Evolutionary conservation across 176 grass and related monocot species (phyloP).

Genomic region (Dendrocalamus sinicus): DNA sequence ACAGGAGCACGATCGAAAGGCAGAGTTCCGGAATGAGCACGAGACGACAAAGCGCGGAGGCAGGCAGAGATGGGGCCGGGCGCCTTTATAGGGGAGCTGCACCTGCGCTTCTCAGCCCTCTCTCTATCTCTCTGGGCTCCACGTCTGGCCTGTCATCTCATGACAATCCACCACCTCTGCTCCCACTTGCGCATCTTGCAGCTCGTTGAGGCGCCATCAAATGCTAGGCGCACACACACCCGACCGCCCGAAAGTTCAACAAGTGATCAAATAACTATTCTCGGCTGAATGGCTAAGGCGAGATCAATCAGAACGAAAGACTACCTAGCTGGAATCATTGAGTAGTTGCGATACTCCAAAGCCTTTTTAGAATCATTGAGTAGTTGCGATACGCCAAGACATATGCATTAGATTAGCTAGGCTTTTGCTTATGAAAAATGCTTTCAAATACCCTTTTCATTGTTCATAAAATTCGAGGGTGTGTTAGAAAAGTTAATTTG

Average conservation of each 20-base stretch:
- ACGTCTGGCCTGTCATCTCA: constrained; percentile 38
- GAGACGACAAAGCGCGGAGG: constrained; percentile 32
- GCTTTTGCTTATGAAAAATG: too few relatives aligned
- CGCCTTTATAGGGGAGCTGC: constrained; percentile 44
- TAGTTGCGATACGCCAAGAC: too few relatives aligned
- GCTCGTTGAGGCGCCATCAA: neutral
- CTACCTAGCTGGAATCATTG: too few relatives aligned
- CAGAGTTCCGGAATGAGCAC: neutral
- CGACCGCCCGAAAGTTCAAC: too few relatives aligned
- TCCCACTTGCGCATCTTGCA: constrained; percentile 47
- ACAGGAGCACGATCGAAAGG: neutral
- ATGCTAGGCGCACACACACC: constrained; percentile 19
- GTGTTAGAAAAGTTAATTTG: neutral
- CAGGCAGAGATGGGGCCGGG: neutral
- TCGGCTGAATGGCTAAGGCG: too few relatives aligned
- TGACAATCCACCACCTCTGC: neutral
- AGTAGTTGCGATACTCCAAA: too few relatives aligned
- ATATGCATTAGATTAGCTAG: too few relatives aligned
- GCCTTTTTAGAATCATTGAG: too few relatives aligned
- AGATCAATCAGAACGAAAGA: too few relatives aligned
- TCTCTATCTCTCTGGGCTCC: too few relatives aligned
- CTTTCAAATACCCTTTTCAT: neutral
- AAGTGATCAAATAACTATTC: too few relatives aligned
- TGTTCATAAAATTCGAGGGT: neutral
- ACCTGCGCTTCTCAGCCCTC: neutral